Conservation (phyloP, 306 rosid species). For the Corylus avellana region DNA sequence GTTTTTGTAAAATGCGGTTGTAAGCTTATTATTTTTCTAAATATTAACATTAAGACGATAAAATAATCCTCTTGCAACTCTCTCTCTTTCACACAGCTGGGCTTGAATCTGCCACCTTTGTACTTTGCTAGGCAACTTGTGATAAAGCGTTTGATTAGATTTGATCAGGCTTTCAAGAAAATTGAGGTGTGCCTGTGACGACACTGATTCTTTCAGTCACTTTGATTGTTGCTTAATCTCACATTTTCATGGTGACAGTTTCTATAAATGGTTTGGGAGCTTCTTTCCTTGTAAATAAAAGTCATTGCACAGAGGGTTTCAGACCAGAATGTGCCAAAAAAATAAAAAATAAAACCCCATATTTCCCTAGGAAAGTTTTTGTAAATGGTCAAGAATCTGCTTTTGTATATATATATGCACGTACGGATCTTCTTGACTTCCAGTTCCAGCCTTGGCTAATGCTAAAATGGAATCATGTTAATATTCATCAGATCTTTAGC, state of each 20-base stretch:
- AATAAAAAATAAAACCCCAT: not conserved
- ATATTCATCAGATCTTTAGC: too few relatives aligned
- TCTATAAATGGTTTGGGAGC: slow-evolving; percentile 5
- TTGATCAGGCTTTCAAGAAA: not conserved
- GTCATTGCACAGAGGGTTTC: not conserved
- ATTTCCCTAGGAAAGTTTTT: not conserved
- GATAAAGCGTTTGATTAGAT: not conserved
- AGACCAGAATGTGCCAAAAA: not conserved
- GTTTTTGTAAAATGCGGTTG: too few relatives aligned
- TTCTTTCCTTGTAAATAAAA: not conserved
- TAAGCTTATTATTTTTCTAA: too few relatives aligned
- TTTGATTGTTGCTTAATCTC: not conserved
- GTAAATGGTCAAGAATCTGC: not conserved
- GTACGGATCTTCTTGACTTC: too few relatives aligned
- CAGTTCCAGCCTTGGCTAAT: too few relatives aligned
- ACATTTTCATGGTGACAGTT: slow-evolving; percentile 17
- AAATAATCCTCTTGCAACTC: too few relatives aligned
- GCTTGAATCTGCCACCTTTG: slow-evolving; percentile 1
- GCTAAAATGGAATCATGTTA: too few relatives aligned
- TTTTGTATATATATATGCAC: not conserved
- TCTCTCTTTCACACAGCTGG: not conserved
- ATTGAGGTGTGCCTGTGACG: not conserved
- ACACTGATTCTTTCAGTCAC: not conserved
- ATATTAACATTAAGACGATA: too few relatives aligned
- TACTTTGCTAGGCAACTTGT: not conserved